Percentiles rank a stretch among this genome's conserved stretches.
phyloP scores from a whole-genome alignment of 2,329 filamentous ascomycete genomes.

The Gnomoniopsis sp. region DNA sequence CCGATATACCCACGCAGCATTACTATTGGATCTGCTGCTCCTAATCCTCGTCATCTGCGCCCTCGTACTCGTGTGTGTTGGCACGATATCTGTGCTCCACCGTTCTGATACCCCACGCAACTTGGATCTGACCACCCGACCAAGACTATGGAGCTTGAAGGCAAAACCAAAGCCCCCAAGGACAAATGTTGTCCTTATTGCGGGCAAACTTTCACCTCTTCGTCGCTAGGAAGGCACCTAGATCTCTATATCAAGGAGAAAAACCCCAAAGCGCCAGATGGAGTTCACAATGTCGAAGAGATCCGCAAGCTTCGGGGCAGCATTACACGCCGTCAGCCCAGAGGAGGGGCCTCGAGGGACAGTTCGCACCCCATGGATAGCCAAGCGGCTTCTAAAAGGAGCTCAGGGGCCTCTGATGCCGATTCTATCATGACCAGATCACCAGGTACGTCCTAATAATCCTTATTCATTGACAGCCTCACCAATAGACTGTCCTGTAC shows the following conservation, averaged over 20 bases:
- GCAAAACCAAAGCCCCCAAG: constrained; percentile 58
- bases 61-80: background rate
- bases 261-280: constrained; percentile 84
- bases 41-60: background rate
- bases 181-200: constrained; percentile 90
- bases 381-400: constrained; percentile 40
- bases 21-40: background rate
- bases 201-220: constrained; percentile 85
- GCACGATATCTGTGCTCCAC: background rate
- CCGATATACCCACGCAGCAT: background rate
- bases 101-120: background rate
- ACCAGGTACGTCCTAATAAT: constrained; percentile 39
- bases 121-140: background rate
- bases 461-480: constrained; percentile 40
- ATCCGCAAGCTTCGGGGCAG: constrained; percentile 79
- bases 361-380: constrained; percentile 57
- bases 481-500: constrained; percentile 53
- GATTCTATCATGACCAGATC: constrained; percentile 31
- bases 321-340: constrained; percentile 82
- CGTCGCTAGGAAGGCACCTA: constrained; percentile 86
- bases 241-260: constrained; percentile 93
- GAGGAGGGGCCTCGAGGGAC: constrained; percentile 61
- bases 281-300: constrained; percentile 84
- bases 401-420: constrained; percentile 35
- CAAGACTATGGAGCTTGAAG: constrained; percentile 31